Conservation (phyloP, 768 basidiomycete genomes). For the Lactarius tabidus region DNA sequence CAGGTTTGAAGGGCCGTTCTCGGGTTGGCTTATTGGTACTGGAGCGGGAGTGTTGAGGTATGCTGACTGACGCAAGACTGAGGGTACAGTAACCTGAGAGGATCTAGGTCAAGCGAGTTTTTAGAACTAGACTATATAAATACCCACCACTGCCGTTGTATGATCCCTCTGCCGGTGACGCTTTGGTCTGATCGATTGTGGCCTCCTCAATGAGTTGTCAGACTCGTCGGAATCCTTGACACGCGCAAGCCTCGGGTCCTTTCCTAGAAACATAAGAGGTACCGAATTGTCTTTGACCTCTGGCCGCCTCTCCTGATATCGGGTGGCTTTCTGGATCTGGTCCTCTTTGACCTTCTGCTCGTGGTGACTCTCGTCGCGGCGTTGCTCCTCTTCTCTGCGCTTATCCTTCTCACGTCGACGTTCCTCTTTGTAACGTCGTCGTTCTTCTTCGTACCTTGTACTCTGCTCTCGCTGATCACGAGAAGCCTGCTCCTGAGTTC, state of each 20-base stretch:
- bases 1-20: background rate
- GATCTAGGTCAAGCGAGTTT: slow-evolving; percentile 2
- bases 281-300: slow-evolving; percentile 25
- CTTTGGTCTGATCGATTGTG: slow-evolving; percentile 12
- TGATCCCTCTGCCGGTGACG: slow-evolving; percentile 22
- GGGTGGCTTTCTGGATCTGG: slow-evolving; percentile 6
- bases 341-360: slow-evolving; percentile 27
- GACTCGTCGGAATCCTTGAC: slow-evolving; percentile 27
- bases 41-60: background rate
- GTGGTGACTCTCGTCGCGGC: slow-evolving; percentile 22
- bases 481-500: slow-evolving; percentile 20
- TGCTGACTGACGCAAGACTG: slow-evolving; percentile 18
- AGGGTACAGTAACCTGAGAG: slow-evolving; percentile 10
- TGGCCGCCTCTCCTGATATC: slow-evolving; percentile 18
- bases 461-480: slow-evolving; percentile 26
- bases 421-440: slow-evolving; percentile 25
- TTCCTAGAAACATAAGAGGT: slow-evolving; percentile 17
- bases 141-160: slow-evolving; percentile 2
- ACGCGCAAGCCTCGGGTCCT: slow-evolving; percentile 22
- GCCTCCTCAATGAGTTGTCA: slow-evolving; percentile 24
- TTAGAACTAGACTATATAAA: background rate
- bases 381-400: slow-evolving; percentile 24
- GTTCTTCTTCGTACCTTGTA: slow-evolving; percentile 18
- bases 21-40: slow-evolving; percentile 1
- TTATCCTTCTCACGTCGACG: slow-evolving; percentile 25